phyloP scores from a whole-genome alignment of 768 basidiomycete species.

The Leccinellum albellum region DNA sequence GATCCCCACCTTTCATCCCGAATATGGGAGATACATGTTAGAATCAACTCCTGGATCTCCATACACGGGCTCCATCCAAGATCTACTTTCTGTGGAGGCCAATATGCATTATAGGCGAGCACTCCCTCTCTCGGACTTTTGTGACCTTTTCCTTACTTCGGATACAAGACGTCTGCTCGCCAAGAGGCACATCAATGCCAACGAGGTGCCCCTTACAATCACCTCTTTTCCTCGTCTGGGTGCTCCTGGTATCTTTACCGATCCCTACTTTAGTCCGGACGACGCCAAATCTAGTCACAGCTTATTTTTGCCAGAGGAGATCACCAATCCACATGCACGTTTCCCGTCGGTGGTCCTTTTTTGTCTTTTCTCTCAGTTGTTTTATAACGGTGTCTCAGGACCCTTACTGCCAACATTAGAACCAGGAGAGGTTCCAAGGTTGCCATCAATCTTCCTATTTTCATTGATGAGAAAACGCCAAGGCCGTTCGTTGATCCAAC shows the following conservation, averaged over 20 bases:
- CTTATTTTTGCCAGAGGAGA: constrained; percentile 90
- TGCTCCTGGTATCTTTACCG: constrained; percentile 84
- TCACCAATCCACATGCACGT: constrained; percentile 95
- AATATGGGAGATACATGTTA: constrained; percentile 98
- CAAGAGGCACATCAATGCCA: constrained; percentile 72
- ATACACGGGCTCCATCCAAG: constrained; percentile 82
- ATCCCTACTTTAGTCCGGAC: constrained; percentile 76
- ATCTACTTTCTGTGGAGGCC: constrained; percentile 83
- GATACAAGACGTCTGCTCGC: constrained; percentile 71
- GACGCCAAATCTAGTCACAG: constrained; percentile 86
- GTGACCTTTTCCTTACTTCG: constrained; percentile 5
- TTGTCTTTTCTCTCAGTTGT: background rate
- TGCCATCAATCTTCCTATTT: constrained; percentile 91
- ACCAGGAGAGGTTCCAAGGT: constrained; percentile 89
- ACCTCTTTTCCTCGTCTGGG: constrained; percentile 96
- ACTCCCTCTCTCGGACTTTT: background rate
- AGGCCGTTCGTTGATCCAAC: constrained; percentile 88
- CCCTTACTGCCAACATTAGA: constrained; percentile 96
- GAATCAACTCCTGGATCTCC: constrained; percentile 97
- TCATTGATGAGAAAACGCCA: constrained; percentile 82
- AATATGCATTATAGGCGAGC: constrained; percentile 90
- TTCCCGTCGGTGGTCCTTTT: constrained; percentile 76
- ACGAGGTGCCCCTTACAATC: constrained; percentile 89
- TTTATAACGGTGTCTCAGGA: constrained; percentile 47
- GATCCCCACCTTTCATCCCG: constrained; percentile 92